These are phyloP conservation scores for Candida dubliniensis DNA, from an alignment of 1,139 yeast genomes.

Conservation along the genomic window DNA sequence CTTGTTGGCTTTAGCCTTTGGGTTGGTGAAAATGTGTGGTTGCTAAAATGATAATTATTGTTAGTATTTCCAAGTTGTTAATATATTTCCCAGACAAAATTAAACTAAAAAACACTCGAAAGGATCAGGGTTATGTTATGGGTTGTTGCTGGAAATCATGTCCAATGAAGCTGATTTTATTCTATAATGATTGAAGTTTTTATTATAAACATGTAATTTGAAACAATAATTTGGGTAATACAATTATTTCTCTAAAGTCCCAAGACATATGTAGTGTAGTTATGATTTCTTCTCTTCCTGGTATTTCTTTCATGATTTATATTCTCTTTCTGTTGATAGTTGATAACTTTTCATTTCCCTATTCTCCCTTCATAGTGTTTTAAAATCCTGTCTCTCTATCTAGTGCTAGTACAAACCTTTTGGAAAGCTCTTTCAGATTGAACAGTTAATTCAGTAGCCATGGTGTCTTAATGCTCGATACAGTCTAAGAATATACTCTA, in stretches of 20 bases:
- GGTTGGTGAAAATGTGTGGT: slow-evolving; percentile 99
- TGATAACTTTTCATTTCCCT: background rate
- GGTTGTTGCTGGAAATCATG: background rate
- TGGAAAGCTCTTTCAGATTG: slow-evolving; percentile 99
- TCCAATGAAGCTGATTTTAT: too few relatives aligned
- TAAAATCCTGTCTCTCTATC: background rate
- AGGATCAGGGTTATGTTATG: background rate
- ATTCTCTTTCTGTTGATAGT: background rate
- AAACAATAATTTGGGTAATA: too few relatives aligned
- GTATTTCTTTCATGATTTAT: background rate
- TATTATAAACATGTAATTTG: too few relatives aligned
- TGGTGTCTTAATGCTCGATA: slow-evolving; percentile 38
- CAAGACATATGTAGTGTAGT: too few relatives aligned
- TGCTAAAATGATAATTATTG: slow-evolving; percentile 52
- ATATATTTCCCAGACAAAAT: background rate
- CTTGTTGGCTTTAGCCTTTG: slow-evolving; percentile 98
- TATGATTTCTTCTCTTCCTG: background rate
- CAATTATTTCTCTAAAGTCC: too few relatives aligned
- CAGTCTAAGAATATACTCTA: background rate
- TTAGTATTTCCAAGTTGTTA: slow-evolving; percentile 1
- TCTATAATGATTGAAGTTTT: too few relatives aligned
- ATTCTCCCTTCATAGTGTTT: background rate
- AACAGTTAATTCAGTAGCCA: slow-evolving; percentile 99
- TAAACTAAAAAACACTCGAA: too few relatives aligned
- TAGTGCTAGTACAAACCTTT: slow-evolving; percentile 70